Base-by-base conservation (phyloP, 352 stramenopile species). In the Phytophthora cactorum region DNA sequence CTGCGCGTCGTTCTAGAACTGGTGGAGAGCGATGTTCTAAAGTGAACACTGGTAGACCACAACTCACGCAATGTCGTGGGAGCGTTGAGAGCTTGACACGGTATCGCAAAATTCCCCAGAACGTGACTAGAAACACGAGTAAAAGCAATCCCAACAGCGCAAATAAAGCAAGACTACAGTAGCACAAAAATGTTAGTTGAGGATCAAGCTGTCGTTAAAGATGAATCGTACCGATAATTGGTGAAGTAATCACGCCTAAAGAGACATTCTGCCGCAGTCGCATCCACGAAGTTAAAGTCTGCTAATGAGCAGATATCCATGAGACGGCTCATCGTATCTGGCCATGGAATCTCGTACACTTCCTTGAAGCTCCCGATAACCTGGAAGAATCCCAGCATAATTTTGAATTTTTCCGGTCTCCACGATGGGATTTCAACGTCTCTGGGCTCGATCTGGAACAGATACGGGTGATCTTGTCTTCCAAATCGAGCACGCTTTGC, bases 371-470 rank as follows among this genome's bases (percentile, higher is more conserved):
- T 79, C 2, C 82, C 81, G 47, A 93, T 82, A 34, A 93, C 75
- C 61, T 93, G 85, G 59, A 93, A 91, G 60, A 91, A 93, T 9
- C 75, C 81, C 11, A 93, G 59, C 62, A 93, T 54, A 36, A 93
- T 93, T 70, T 93, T 93, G 51, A 93, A 85, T 53, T 93, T 93
- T 31, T 93, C 85, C 3, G 82, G 69, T 8, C 80, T 75, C 38
- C 85, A 81, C 10, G 65, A 22, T 14, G 80, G 70, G 5, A 72
- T 61, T 22, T 66, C 39, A 5, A 70, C 57, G 8, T 17, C 5
- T 3, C 52, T 53, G 1, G 63, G 81, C 6, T 65, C 52, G 29
- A 91, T 90, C 0, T 68, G 44, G 47, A 93, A 93, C 25, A 86
- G 53, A 27, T 52, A 31, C 15, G 17, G 11, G 5, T 6, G 43